Evolutionary conservation across 768 basidiomycete species (phyloP).

Genomic region (Cyathus striatus): DNA sequence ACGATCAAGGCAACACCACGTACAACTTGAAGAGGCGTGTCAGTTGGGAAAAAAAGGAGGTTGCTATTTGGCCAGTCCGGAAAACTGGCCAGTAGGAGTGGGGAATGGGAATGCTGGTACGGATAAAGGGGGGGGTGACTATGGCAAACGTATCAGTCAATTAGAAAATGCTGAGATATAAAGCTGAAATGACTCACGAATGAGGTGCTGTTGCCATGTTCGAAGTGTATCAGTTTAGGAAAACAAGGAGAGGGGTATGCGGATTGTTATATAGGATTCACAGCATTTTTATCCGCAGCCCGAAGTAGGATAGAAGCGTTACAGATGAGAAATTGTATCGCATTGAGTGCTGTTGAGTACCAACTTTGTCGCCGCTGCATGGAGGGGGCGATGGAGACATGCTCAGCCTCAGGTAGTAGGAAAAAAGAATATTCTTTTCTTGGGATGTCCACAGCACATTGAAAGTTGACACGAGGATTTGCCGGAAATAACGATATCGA

Average conservation of each 20-base stretch:
- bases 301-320: neutral
- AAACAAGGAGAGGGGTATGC: conserved; percentile 2
- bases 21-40: no score
- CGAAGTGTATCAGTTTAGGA: conserved; percentile 8
- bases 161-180: neutral
- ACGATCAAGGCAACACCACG: no score
- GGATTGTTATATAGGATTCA: conserved; percentile 1
- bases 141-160: no score
- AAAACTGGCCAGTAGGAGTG: no score
- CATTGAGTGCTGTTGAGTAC: conserved; percentile 11
- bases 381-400: conserved; percentile 10
- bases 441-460: conserved; percentile 10
- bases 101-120: neutral
- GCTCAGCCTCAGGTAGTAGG: conserved; percentile 22
- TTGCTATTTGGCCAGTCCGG: no score
- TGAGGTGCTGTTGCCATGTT: conserved; percentile 13
- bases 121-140: neutral
- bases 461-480: neutral
- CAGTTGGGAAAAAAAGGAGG: no score
- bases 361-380: conserved; percentile 13
- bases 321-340: neutral
- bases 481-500: neutral
- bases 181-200: conserved; percentile 14
- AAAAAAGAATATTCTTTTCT: conserved; percentile 15
- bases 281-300: neutral